A percentile compares a stretch with the other conserved stretches of the same genome.
These are phyloP conservation scores for Graphiopsis chlorocephala DNA, from an alignment of 2,329 filamentous ascomycete genomes.

Conservation along the genomic window DNA sequence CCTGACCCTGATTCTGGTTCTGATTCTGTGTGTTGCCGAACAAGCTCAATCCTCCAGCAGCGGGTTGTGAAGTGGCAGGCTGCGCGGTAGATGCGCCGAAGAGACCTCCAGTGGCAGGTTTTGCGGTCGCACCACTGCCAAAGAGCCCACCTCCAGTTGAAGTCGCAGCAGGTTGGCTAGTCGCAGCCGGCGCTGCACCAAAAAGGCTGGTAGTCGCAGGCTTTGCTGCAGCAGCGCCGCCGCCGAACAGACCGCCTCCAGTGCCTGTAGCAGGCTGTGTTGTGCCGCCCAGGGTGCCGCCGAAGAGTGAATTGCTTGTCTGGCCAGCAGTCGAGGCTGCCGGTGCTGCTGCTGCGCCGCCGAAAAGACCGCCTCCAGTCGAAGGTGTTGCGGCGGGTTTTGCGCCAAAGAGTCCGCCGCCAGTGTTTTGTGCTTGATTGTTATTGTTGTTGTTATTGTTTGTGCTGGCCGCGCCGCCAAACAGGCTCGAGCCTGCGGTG, in stretches of 20 bases:
- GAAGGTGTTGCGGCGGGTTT: slow-evolving; percentile 12
- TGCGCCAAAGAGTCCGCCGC: slow-evolving; percentile 8
- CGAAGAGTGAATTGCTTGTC: slow-evolving; percentile 12
- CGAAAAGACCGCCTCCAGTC: slow-evolving; percentile 15
- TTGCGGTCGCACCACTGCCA: slow-evolving; percentile 3
- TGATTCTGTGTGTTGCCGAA: slow-evolving; percentile 20
- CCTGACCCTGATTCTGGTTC: slow-evolving; percentile 16
- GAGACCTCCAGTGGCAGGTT: slow-evolving; percentile 16
- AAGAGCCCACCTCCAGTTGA: slow-evolving; percentile 5
- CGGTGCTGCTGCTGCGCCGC: slow-evolving; percentile 1
- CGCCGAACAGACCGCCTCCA: slow-evolving; percentile 13
- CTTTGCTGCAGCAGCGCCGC: slow-evolving; percentile 12
- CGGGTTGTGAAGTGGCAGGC: slow-evolving; percentile 16
- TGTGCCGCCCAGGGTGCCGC: slow-evolving; percentile 9
- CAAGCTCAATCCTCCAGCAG: slow-evolving; percentile 12
- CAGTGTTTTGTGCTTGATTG: slow-evolving; percentile 6
- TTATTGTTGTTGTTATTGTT: slow-evolving; percentile 10
- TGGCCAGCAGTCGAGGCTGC: slow-evolving; percentile 15
- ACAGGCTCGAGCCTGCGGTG: slow-evolving; percentile 14
- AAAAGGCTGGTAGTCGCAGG: slow-evolving; percentile 17
- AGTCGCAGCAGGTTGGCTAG: slow-evolving; percentile 13
- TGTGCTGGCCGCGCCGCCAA: slow-evolving; percentile 14
- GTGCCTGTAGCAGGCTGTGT: slow-evolving; percentile 5
- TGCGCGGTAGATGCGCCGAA: slow-evolving; percentile 14
- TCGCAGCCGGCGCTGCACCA: slow-evolving; percentile 11